Conservation (phyloP, 2,329 filamentous ascomycete genomes). For the Fusarium fujikuroi region DNA sequence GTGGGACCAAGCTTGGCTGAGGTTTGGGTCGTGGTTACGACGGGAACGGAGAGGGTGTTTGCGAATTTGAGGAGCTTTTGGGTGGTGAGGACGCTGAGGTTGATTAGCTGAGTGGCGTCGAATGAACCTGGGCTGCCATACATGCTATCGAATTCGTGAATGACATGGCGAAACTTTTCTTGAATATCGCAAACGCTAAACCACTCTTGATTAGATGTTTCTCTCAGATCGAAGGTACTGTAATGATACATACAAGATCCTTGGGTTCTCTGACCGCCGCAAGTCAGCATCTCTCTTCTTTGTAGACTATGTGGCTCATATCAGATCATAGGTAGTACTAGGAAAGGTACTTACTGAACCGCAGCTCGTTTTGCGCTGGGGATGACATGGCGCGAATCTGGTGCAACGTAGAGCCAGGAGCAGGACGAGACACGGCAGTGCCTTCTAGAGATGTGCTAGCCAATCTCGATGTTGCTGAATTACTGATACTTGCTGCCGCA, state of each 20-base stretch:
- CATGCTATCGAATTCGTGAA: constrained; percentile 88
- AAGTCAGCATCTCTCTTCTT: constrained; percentile 18
- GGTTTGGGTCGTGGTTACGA: constrained; percentile 89
- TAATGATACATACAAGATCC: constrained; percentile 57
- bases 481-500: constrained; percentile 10
- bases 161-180: constrained; percentile 87
- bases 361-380: constrained; percentile 37
- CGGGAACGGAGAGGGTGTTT: constrained; percentile 75
- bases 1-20: constrained; percentile 81
- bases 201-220: background rate
- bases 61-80: constrained; percentile 75
- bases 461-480: background rate
- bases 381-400: constrained; percentile 31
- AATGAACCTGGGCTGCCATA: constrained; percentile 51
- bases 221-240: background rate
- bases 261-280: constrained; percentile 55
- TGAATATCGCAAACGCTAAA: constrained; percentile 91
- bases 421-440: background rate
- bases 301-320: background rate
- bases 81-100: constrained; percentile 69
- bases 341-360: constrained; percentile 47
- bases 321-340: background rate
- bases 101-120: background rate
- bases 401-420: background rate
- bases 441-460: background rate